These are phyloP conservation scores for Fusarium praegraminearum DNA, from an alignment of 2,329 filamentous ascomycete genomes.

Conservation along the genomic window DNA sequence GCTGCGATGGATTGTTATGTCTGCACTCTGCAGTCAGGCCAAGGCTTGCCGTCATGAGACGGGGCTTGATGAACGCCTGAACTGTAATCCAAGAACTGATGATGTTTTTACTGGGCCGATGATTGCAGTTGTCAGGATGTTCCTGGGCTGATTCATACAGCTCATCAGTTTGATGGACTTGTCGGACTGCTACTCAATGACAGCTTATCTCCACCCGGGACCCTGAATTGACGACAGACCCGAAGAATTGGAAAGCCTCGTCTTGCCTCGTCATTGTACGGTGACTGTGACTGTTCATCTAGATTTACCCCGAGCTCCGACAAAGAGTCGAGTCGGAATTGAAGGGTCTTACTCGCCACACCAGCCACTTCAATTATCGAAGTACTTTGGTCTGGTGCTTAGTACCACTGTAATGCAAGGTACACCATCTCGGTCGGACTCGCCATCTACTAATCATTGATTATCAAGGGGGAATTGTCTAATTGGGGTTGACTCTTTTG, in stretches of 20 bases:
- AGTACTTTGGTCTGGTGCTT: slow-evolving; percentile 21
- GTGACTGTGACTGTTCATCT: neutral
- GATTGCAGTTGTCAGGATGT: slow-evolving; percentile 25
- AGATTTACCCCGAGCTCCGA: slow-evolving; percentile 26
- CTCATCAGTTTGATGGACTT: slow-evolving; percentile 11
- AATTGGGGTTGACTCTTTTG: slow-evolving; percentile 2
- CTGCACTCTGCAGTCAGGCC: slow-evolving; percentile 8
- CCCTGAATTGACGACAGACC: slow-evolving; percentile 30
- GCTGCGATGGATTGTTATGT: slow-evolving; percentile 3
- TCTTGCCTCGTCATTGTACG: slow-evolving; percentile 20
- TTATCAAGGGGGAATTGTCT: slow-evolving; percentile 7
- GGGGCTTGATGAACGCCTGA: slow-evolving; percentile 27
- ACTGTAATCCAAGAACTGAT: slow-evolving; percentile 22
- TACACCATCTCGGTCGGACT: slow-evolving; percentile 32
- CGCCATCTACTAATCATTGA: slow-evolving; percentile 26
- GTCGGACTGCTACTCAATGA: slow-evolving; percentile 14
- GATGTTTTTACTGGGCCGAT: slow-evolving; percentile 27
- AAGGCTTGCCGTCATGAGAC: slow-evolving; percentile 25
- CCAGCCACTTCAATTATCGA: slow-evolving; percentile 40
- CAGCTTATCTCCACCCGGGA: slow-evolving; percentile 26
- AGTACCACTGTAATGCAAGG: neutral
- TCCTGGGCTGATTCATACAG: slow-evolving; percentile 31
- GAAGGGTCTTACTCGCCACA: slow-evolving; percentile 44
- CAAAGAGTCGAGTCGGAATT: slow-evolving; percentile 10
- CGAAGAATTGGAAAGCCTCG: slow-evolving; percentile 23